Evolutionary conservation across 2,329 filamentous ascomycete species (phyloP), one percentile per base, ranked within the genome.

Genomic region (Sphaerulina populicola): DNA sequence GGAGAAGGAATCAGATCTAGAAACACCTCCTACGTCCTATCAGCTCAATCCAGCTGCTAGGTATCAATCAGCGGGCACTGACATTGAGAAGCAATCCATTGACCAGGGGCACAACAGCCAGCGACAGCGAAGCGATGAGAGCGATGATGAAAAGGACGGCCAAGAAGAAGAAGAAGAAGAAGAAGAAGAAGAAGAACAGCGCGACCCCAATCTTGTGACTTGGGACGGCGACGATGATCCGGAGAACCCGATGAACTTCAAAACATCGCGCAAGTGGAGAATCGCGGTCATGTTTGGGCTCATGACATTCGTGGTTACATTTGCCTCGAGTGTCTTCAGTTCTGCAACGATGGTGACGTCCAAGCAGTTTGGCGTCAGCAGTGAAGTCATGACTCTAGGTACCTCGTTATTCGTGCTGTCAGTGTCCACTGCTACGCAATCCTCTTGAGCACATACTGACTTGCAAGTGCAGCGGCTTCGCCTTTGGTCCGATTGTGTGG

Each of bases 241-340:
- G 2, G 41, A 55, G 18, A 60, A 59, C 27, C 61, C 60, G 0
- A 56, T 53, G 48, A 62, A 61, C 33, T 58, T 50, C 46, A 41
- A 49, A 3, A 39, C 52, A 7, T 10, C 14, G 2, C 40, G 54
- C 9, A 62, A 62, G 46, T 63, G 61, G 61, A 37, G 37, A n/a
- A 60, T 62, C n/a, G 59, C 60, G 8, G 41, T 58, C 5, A 44
- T 39, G 18, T 58, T 58, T 40, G 60, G 60, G 2, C 30, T 58
- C 30, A 61, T 62, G 58, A 62, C 58, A 11, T 54, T 62, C 27
- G 57, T 59, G 33, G 57, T 61, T 14, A 90, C 87, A 2, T 77
- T 80, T 39, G 69, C 89, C 64, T 70, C 71, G 54, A 54, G 58
- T 14, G 57, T 60, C 9, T 53, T 61, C 47, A 55, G 37, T 33